Evolutionary conservation across 2,329 filamentous ascomycete species (phyloP).

Genomic region (Laburnicola sp.): DNA sequence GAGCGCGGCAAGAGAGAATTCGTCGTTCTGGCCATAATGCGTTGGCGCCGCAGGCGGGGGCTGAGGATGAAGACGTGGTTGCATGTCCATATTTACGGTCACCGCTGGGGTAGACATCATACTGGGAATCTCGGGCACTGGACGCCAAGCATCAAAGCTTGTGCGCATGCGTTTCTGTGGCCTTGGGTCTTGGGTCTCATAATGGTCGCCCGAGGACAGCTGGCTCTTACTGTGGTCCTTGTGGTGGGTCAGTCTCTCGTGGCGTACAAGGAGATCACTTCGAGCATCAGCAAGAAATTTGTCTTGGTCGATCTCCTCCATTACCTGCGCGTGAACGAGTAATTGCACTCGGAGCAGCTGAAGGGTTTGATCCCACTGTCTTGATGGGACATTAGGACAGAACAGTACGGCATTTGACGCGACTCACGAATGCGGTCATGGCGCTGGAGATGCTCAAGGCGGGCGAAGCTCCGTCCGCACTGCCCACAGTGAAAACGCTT

Average conservation of each 20-base stretch:
- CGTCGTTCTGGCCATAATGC: constrained; percentile 28
- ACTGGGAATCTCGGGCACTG: constrained; percentile 32
- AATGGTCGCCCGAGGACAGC: constrained; percentile 8
- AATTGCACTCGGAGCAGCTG: constrained; percentile 45
- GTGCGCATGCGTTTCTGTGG: constrained; percentile 32
- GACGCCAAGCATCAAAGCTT: constrained; percentile 28
- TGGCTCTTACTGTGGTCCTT: constrained; percentile 14
- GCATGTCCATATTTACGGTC: constrained; percentile 22
- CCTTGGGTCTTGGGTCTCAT: constrained; percentile 21
- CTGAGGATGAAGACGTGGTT: constrained; percentile 21
- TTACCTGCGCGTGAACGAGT: constrained; percentile 49
- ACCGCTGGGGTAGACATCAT: constrained; percentile 30
- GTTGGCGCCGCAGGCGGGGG: constrained; percentile 20
- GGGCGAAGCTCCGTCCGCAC: constrained; percentile 41
- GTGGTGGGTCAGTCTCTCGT: constrained; percentile 46
- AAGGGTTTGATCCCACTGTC: constrained; percentile 50
- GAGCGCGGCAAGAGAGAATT: constrained; percentile 44
- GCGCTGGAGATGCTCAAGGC: constrained; percentile 47
- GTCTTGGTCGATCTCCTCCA: background rate
- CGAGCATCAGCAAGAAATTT: constrained; percentile 13
- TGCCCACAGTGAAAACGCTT: constrained; percentile 41
- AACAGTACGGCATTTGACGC: background rate
- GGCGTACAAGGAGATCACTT: constrained; percentile 48
- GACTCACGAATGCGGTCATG: constrained; percentile 47
- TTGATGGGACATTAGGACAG: constrained; percentile 18